These are phyloP conservation scores for Gossypium mustelinum DNA, from an alignment of 345 rosid genomes.

Conservation along the genomic window DNA sequence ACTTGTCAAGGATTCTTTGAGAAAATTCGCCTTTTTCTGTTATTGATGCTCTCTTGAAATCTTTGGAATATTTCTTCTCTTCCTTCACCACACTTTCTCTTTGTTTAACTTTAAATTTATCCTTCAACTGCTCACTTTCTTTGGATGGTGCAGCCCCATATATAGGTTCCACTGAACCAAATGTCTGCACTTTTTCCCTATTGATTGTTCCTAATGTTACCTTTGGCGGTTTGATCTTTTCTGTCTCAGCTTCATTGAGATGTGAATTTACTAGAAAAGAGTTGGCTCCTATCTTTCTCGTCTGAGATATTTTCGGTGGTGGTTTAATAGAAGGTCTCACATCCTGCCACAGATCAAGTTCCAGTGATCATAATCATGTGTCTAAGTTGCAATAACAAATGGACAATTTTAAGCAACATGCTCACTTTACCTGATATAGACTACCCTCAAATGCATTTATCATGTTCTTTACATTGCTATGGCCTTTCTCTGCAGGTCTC, in stretches of 20 bases:
- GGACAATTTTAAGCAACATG: constrained; percentile 3
- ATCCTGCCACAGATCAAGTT: constrained; percentile 40
- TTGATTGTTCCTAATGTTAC: constrained; percentile 11
- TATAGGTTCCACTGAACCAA: constrained; percentile 8
- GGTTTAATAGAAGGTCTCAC: constrained; percentile 35
- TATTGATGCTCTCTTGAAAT: constrained; percentile 16
- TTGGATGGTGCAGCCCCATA: constrained; percentile 12
- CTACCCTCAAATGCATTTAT: constrained; percentile 68
- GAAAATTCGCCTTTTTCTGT: constrained; percentile 29
- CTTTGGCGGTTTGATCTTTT: constrained; percentile 11
- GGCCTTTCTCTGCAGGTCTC: constrained; percentile 30
- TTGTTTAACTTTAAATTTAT: constrained; percentile 7
- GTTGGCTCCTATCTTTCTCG: constrained; percentile 26
- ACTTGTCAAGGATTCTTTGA: constrained; percentile 27
- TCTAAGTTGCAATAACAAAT: constrained; percentile 4
- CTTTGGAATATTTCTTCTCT: constrained; percentile 23
- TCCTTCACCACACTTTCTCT: constrained; percentile 16
- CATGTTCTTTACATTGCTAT: constrained; percentile 68
- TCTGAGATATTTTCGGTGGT: constrained; percentile 28
- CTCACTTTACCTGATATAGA: constrained; percentile 51
- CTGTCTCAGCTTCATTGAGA: constrained; percentile 16
- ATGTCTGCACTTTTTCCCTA: constrained; percentile 12
- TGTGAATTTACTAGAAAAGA: constrained; percentile 15
- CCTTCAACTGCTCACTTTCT: constrained; percentile 13
- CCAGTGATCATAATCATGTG: constrained; percentile 10